Percentiles rank a stretch among this genome's conserved stretches.
Conservation (phyloP, 768 basidiomycete genomes). For the Kwoniella dendrophila region DNA sequence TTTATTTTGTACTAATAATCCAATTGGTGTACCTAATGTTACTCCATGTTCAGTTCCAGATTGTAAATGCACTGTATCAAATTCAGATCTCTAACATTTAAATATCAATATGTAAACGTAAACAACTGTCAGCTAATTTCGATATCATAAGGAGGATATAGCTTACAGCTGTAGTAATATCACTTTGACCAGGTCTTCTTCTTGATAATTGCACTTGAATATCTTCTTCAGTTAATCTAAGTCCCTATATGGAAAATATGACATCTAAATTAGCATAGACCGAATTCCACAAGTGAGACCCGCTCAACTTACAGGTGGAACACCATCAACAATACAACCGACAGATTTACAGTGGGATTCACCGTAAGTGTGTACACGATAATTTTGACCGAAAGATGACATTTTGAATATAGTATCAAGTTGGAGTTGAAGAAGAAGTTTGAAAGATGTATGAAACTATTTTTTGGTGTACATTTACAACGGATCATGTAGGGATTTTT, state of each 20-base stretch:
- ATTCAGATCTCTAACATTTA: slow-evolving; percentile 86
- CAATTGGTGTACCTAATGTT: slow-evolving; percentile 96
- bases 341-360: slow-evolving; percentile 97
- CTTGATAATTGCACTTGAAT: slow-evolving; percentile 89
- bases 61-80: slow-evolving; percentile 88
- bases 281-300: not conserved
- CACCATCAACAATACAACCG: slow-evolving; percentile 95
- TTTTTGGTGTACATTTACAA: not conserved
- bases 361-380: slow-evolving; percentile 94
- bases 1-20: slow-evolving; percentile 93
- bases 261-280: slow-evolving; percentile 19
- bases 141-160: too few species aligned
- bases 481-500: slow-evolving; percentile 15
- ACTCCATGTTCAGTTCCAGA: slow-evolving; percentile 91
- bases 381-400: slow-evolving; percentile 90
- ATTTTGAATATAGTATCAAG: slow-evolving; percentile 64
- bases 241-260: slow-evolving; percentile 64
- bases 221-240: slow-evolving; percentile 75
- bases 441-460: not conserved
- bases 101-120: too few species aligned
- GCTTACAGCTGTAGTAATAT: slow-evolving; percentile 90
- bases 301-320: slow-evolving; percentile 72
- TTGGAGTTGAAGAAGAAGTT: not conserved
- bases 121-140: too few species aligned
- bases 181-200: slow-evolving; percentile 90